Evolutionary conservation across 2,329 filamentous ascomycete species (phyloP), one percentile per base, ranked within the genome.

Genomic region (Fusarium torulosum): DNA sequence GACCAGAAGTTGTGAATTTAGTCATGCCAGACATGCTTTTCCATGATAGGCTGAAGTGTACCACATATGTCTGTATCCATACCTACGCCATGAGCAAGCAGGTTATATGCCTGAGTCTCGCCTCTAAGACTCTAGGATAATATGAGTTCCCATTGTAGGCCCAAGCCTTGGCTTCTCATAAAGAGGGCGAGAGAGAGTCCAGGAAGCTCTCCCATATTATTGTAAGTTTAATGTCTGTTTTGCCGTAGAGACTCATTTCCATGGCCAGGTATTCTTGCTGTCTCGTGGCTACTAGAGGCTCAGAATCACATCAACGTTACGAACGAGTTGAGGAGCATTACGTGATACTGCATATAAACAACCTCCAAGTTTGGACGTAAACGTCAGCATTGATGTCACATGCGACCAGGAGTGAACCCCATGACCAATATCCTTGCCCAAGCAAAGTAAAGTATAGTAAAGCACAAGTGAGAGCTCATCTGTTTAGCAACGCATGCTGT

Each of bases 371-470:
- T 49, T 40, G 25, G 42, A 17, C 8, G 53, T 37, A 14, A 47
- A 33, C 20, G 41, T 64, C 60, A 59, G 53, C 61, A 31, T 43
- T 60, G 47, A 33, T 60, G 29, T 50, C 53, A 65, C 27, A 46
- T 41, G 59, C 40, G 31, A 47, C 42, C 25, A 27, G 31, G 21
- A 53, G n/a, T 35, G 19, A 46, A 33, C 9, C 37, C 15, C 42
- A 64, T 52, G 53, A 43, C 38, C 44, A 33, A 43, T 9, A 38
- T 14, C 13, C 20, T 33, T 33, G 8, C 31, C 15, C 8, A 50
- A 57, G 15, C 6, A 37, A 50, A 35, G 29, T 29, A 55, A 25
- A 21, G 35, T 19, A 47, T 5, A n/a, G 20, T 25, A 49, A 20
- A 25, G 40, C 20, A 47, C n/a, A n/a, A 23, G 14, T 20, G 15